Evolutionary conservation across 2,329 filamentous ascomycete genomes (phyloP).

Genomic region (Capronia epimyces): DNA sequence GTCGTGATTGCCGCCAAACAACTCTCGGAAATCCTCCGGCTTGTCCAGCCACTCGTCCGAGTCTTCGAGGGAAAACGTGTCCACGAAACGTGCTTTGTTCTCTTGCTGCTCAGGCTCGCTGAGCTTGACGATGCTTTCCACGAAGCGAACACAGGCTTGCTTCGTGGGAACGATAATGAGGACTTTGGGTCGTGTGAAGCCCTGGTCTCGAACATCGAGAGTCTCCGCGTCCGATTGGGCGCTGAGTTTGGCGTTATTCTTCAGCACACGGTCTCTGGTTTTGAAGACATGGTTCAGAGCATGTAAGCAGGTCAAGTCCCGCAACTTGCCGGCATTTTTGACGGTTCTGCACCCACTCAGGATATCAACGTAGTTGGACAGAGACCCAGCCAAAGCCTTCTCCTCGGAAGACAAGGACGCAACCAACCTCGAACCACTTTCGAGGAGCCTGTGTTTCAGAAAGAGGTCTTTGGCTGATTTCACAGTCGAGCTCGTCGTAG

Average conservation of each 20-base stretch:
- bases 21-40: conserved; percentile 77
- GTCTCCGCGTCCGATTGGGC: conserved; percentile 61
- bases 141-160: conserved; percentile 72
- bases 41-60: conserved; percentile 63
- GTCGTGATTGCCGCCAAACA: conserved; percentile 93
- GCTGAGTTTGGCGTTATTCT: conserved; percentile 77
- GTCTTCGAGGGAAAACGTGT: conserved; percentile 67
- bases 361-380: conserved; percentile 79
- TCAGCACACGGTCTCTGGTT: conserved; percentile 83
- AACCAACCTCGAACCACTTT: conserved; percentile 48
- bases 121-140: conserved; percentile 70
- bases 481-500: not conserved
- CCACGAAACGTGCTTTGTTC: conserved; percentile 86
- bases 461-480: conserved; percentile 30
- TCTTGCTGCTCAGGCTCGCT: conserved; percentile 86
- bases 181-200: conserved; percentile 90
- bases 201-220: conserved; percentile 76
- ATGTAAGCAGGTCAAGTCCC: conserved; percentile 72
- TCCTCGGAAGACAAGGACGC: conserved; percentile 56
- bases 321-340: conserved; percentile 62
- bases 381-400: conserved; percentile 60
- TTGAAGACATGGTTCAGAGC: conserved; percentile 89
- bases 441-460: conserved; percentile 65
- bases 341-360: conserved; percentile 68
- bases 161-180: conserved; percentile 85